Conservation (phyloP, 129 eudicot species). For the Centella asiatica region DNA sequence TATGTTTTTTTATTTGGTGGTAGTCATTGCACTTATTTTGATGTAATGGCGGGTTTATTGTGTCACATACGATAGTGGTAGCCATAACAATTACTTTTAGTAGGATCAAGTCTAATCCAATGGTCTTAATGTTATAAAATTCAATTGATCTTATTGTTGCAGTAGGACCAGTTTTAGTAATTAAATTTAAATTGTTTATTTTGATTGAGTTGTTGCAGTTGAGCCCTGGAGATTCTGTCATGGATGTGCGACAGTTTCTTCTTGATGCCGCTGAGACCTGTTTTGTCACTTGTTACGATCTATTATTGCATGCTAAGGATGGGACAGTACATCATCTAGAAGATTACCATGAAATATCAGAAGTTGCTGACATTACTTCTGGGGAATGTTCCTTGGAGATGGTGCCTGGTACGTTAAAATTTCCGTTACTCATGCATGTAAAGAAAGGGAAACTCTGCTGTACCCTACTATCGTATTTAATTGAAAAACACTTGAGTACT, state of each 20-base stretch:
- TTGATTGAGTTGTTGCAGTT: slow-evolving; percentile 42
- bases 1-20: too few species aligned
- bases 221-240: slow-evolving; percentile 97
- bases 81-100: too few species aligned
- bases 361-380: slow-evolving; percentile 84
- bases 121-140: too few species aligned
- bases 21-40: too few species aligned
- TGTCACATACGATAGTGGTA: too few species aligned
- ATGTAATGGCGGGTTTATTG: too few species aligned
- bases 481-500: neutral
- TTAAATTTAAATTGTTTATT: neutral
- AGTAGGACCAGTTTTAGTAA: neutral
- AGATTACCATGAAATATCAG: slow-evolving; percentile 92
- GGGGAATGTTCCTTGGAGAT: slow-evolving; percentile 90
- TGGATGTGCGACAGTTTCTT: slow-evolving; percentile 98
- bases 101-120: too few species aligned
- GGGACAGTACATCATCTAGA: slow-evolving; percentile 77
- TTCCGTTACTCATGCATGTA: neutral
- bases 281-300: slow-evolving; percentile 82
- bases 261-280: slow-evolving; percentile 98
- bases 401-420: slow-evolving; percentile 59
- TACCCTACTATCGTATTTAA: neutral
- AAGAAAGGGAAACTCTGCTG: neutral
- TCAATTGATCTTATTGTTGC: too few species aligned
- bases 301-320: slow-evolving; percentile 78